These are phyloP conservation scores for Pythium periplocum DNA, from an alignment of 352 stramenopile species.

Conservation along the genomic window DNA sequence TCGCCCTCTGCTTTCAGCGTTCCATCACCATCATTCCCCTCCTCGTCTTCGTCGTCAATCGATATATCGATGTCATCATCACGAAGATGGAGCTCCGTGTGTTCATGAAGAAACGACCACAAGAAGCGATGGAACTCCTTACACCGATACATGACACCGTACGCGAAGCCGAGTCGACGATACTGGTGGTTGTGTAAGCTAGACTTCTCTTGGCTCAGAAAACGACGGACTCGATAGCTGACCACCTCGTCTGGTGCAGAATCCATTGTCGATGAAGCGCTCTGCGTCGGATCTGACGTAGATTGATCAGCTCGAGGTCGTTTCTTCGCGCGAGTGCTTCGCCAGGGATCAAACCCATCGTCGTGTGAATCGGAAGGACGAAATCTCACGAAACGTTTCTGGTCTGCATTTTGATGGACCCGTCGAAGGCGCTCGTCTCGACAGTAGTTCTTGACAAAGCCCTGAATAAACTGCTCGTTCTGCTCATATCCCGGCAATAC, in stretches of 20 bases:
- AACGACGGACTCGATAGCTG: conserved; percentile 65
- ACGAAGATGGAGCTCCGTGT: conserved; percentile 29
- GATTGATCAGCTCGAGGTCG: neutral
- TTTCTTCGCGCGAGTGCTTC: conserved; percentile 1
- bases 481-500: conserved; percentile 58
- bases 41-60: conserved; percentile 28
- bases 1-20: conserved; percentile 1
- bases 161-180: conserved; percentile 69
- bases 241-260: conserved; percentile 23
- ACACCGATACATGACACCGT: conserved; percentile 80
- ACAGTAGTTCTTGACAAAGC: conserved; percentile 72
- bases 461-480: conserved; percentile 65
- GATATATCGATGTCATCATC: conserved; percentile 37
- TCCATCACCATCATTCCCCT: conserved; percentile 1
- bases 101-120: conserved; percentile 55
- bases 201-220: conserved; percentile 54
- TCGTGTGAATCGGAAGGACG: conserved; percentile 37
- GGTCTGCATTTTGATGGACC: conserved; percentile 54
- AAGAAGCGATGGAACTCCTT: conserved; percentile 75
- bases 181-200: conserved; percentile 62
- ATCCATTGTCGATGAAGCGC: neutral
- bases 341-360: conserved; percentile 9
- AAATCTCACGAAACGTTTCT: conserved; percentile 49
- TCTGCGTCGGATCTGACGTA: neutral
- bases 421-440: conserved; percentile 69